Evolutionary conservation across 208 protist genomes (phyloP).

Genomic region (Crithidia brevicula): DNA sequence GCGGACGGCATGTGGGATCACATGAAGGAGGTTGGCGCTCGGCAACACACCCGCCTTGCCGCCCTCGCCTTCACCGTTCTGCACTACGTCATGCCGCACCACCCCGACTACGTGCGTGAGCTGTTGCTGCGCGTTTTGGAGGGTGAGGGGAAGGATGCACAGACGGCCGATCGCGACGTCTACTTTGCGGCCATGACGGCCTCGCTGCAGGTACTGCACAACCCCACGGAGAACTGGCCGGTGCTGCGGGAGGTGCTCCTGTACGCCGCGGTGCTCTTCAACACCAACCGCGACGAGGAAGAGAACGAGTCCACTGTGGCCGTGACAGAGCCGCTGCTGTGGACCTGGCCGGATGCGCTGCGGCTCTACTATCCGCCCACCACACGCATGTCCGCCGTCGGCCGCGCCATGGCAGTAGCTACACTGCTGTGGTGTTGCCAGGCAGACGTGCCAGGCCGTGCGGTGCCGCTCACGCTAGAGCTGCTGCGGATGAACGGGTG

Average conservation of each 20-base stretch:
- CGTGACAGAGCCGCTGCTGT: constrained; percentile 73
- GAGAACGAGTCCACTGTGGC: constrained; percentile 76
- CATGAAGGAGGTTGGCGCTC: constrained; percentile 67
- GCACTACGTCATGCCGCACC: constrained; percentile 37
- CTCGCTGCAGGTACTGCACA: constrained; percentile 57
- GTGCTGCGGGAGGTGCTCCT: constrained; percentile 60
- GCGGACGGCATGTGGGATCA: constrained; percentile 67
- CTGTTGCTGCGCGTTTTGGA: constrained; percentile 35
- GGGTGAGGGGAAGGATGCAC: constrained; percentile 44
- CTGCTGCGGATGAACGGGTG: constrained; percentile 74
- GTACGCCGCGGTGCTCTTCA: constrained; percentile 72
- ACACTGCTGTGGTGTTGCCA: constrained; percentile 73
- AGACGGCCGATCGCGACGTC: constrained; percentile 61
- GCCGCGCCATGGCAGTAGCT: constrained; percentile 66
- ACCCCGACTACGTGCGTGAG: constrained; percentile 48
- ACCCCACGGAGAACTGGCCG: constrained; percentile 47
- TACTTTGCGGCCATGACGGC: constrained; percentile 70
- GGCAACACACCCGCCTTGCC: constrained; percentile 56
- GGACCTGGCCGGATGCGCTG: constrained; percentile 55
- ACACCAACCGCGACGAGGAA: constrained; percentile 77
- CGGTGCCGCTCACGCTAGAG: constrained; percentile 45
- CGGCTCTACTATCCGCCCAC: constrained; percentile 74
- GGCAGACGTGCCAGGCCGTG: constrained; percentile 18
- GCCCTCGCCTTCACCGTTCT: constrained; percentile 68
- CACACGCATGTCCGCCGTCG: constrained; percentile 71